Evolutionary conservation across 1,139 yeast species (phyloP), one percentile per base, ranked within the genome.

Genomic region (Debaryomycetaceae sp.): DNA sequence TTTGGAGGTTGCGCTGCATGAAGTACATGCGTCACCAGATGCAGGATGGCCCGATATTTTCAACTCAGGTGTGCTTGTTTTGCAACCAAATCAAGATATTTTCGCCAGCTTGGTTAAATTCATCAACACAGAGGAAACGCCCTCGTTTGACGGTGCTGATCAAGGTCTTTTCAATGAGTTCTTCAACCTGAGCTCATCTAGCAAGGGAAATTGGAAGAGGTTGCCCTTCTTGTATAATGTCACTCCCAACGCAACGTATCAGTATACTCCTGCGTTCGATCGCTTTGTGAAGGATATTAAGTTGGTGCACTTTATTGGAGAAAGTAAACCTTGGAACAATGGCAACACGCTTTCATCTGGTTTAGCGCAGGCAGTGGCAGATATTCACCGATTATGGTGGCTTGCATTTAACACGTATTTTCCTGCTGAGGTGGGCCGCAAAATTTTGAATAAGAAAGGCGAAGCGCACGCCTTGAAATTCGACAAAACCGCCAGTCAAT

Each of bases 11-110:
- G 32, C 26, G 4, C 32, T 39, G 2, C 30, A 34, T 10, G 44
- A 47, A 34, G 41, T 58, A 18, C 57, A 42, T 4, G 62, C 62
- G 4, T 42, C 55, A 19, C 59, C 62, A 5, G 64, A 58, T 34
- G 48, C 59, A 7, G 64, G 64, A n/a, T 57, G 64, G 62, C 64
- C 64, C 8, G 64, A 58, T 40, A 54, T 54, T 29, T 58, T 57
- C 43, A 58, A 58, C 38, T 51, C 58, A 8, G 63, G 63, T 3
- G 54, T 58, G 10, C 45, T 58, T 31, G 44, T 53, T n/a, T 41
- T 56, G 29, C 51, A 48, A 35, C 63, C 63, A 5, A 38, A 39
- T 33, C 27, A 31, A 8, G 28, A 28, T 3, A 48, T 49, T 9
- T 54, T 41, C 34, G 34, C 37, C 10, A 39, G 44, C 20, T 49